Base-by-base conservation (phyloP, 2,329 filamentous ascomycete genomes). In the Ceratocystis ficicola region DNA sequence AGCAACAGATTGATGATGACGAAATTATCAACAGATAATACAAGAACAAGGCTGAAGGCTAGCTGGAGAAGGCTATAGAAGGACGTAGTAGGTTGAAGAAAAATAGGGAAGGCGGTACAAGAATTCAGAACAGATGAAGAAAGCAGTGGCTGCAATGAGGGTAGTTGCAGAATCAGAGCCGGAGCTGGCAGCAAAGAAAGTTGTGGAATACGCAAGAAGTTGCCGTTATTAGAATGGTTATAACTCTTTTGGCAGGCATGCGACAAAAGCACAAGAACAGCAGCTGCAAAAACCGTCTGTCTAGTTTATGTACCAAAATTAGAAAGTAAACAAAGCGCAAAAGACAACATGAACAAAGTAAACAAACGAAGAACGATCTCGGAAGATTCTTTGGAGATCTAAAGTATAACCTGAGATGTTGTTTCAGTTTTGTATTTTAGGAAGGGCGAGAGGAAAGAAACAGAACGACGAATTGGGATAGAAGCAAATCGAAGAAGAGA, bases 111-210 rank as follows among this genome's bases (percentile, higher is more conserved):
- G 48, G 48, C 48, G 22, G 48, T 15, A 52, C 20, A 28, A 52
- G 20, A 50, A 41, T 5, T 0, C n/a, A 50, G 48, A 22, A 5
- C 3, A 52, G 22, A 25, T 28, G 48, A 22, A 28, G 48, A 25
- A 12, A 25, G 48, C 28, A 25, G 15, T 52, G 48, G 36, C 10
- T 10, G 3, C 36, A 52, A 17, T 1, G 48, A 36, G 55, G 55
- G 55, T 59, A 36, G 30, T 59, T 32, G 55, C 55, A 59, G 55
- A 59, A 59, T 59, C 48, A 52, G 22, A n/a, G 8, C 28, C 12
- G 55, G 22, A 41, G 36, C 4, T 30, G 55, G 55, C 25, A 41
- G 55, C 15, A 59, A 28, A 30, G 55, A 36, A 59, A 59, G 30
- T 5, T 2, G 55, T n/a, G 17, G 55, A 59, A 59, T 59, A n/a